Percentiles rank a stretch among this genome's conserved stretches.
Conservation (phyloP, 2,329 filamentous ascomycete species). For the Diaporthe vexans region DNA sequence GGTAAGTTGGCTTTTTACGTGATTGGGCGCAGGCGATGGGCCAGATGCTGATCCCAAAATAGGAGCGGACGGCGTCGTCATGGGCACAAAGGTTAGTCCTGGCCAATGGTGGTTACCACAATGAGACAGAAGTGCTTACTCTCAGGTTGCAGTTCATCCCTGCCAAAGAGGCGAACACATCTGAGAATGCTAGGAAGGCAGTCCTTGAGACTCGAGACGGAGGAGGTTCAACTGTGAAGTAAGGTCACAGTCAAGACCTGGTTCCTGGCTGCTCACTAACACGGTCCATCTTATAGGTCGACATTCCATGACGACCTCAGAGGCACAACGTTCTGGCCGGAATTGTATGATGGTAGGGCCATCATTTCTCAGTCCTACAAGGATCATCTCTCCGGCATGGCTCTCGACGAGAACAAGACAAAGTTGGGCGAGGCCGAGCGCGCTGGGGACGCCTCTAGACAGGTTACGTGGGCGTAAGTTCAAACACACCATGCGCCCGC, state of each 20-base stretch:
- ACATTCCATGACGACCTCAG: slow-evolving; percentile 59
- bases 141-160: slow-evolving; percentile 56
- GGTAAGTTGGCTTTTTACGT: slow-evolving; percentile 54
- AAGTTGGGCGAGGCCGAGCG: slow-evolving; percentile 55
- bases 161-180: slow-evolving; percentile 58
- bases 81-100: slow-evolving; percentile 57
- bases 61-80: slow-evolving; percentile 60
- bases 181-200: slow-evolving; percentile 56
- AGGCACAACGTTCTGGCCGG: slow-evolving; percentile 56
- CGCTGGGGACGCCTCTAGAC: slow-evolving; percentile 50
- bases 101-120: background rate
- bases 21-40: background rate
- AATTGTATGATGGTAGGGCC: slow-evolving; percentile 60
- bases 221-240: slow-evolving; percentile 62
- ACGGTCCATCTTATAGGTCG: slow-evolving; percentile 44
- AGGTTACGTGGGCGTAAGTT: slow-evolving; percentile 54
- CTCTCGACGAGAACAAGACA: slow-evolving; percentile 58
- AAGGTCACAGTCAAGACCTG: background rate
- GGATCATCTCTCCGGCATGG: slow-evolving; percentile 55
- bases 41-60: background rate
- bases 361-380: slow-evolving; percentile 56
- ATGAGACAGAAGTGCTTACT: background rate
- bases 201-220: slow-evolving; percentile 60
- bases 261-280: background rate
- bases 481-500: background rate